These are phyloP conservation scores for Fusarium mexicanum DNA, from an alignment of 2,329 filamentous ascomycete species.

Conservation along the genomic window DNA sequence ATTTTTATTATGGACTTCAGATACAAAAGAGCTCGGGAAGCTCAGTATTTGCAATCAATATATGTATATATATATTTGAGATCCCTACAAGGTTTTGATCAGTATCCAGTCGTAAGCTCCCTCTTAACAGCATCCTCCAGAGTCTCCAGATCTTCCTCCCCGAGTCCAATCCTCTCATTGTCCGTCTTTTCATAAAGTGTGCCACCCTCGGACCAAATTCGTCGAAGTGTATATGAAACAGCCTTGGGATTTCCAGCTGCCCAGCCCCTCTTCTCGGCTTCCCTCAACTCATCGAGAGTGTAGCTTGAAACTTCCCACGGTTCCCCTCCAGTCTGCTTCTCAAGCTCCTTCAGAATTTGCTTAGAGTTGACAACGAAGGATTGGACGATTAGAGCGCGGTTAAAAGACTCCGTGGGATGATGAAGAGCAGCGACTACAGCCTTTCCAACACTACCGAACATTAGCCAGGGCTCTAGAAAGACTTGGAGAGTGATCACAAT, in stretches of 20 bases:
- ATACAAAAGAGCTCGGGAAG: accelerated
- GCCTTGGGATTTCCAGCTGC: constrained; percentile 60
- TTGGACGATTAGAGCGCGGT: constrained; percentile 72
- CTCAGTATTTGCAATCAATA: accelerated
- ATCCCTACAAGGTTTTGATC: neutral
- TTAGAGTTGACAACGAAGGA: constrained; percentile 75
- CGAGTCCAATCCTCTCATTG: constrained; percentile 66
- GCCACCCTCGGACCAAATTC: constrained; percentile 79
- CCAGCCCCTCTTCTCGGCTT: constrained; percentile 69
- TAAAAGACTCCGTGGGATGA: constrained; percentile 62
- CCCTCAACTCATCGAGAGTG: constrained; percentile 62
- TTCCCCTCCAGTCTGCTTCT: constrained; percentile 68
- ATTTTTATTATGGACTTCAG: neutral
- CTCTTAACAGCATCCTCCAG: constrained; percentile 50
- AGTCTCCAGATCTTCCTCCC: constrained; percentile 60
- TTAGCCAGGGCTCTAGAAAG: neutral
- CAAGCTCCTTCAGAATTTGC: constrained; percentile 72
- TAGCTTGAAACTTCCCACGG: constrained; percentile 50
- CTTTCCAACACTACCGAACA: constrained; percentile 66
- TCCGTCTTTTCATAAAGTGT: constrained; percentile 76
- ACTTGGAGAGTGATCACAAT: neutral
- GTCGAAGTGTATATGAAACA: constrained; percentile 66
- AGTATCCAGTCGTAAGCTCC: constrained; percentile 27
- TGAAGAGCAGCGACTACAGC: constrained; percentile 70
- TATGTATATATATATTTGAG: accelerated